Base-by-base conservation (phyloP, 805 yeast genomes). In the Millerozyma miso region DNA sequence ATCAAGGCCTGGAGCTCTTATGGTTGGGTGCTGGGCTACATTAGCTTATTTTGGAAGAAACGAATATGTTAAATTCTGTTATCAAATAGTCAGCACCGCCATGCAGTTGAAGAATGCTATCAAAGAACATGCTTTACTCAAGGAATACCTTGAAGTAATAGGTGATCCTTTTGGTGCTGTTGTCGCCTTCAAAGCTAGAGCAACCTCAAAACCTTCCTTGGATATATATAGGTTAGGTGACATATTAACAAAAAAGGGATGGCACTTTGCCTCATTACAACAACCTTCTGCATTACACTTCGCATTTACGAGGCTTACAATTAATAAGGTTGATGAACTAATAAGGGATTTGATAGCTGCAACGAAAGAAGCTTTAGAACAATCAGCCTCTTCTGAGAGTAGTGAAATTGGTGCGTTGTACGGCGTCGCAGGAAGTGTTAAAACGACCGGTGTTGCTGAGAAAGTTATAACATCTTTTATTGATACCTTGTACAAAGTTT, bases 21-120 rank as follows among this genome's bases (percentile, higher is more conserved):
- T 89, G 74, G 98, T 85, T n/a, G 98, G 97, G 0, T 90, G 98
- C 62, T 93, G 98, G 97, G 95, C 97, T 0, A 89, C 97, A 0
- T 67, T 91, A 75, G 66, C 91, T 36, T 74, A 76, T 48, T 73
- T 90, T 43, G 99, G 99, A 33, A 80, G 79, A 43, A 77, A 79
- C n/a, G 98, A 98, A 0, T 91, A 91, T 61, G 71, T 62, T 4
- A 59, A 81, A 47, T 74, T 83, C 1, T 83, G 96, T 49, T 63
- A 60, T 42, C 80, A 78, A 10, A 90, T 91, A 39, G 80, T 89
- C 4, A 52, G 63, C 5, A 79, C 90, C 3, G 80, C 95, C 1
- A 73, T 79, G 56, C 62, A 67, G 42, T 66, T 89, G 52, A 81
- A 77, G 51, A 45, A 55, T 1, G 69, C 69, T 1, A 68, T 77